Conservation (phyloP, 345 rosid genomes). For the Cardamine chenopodiifolia region DNA sequence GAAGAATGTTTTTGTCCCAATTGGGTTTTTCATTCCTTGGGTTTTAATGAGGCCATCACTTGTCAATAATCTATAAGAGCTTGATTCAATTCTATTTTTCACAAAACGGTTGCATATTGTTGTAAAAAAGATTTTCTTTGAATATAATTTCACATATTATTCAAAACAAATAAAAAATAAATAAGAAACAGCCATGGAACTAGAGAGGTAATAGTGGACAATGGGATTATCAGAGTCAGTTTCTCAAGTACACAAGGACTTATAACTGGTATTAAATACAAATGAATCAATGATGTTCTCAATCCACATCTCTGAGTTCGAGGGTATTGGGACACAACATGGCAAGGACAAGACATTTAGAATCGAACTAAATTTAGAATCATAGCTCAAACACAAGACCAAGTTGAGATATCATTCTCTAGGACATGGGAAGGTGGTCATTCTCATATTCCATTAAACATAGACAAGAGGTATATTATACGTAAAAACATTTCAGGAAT, state of each 20-base stretch:
- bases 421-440: constrained; percentile 48
- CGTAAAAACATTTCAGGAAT: constrained; percentile 63
- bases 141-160: no score
- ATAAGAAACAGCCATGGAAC: constrained; percentile 14
- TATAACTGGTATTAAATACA: constrained; percentile 57
- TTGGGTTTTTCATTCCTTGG: no score
- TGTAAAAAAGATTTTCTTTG: no score
- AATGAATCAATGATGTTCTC: constrained; percentile 63
- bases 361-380: constrained; percentile 47
- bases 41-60: no score
- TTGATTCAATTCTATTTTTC: no score
- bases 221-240: constrained; percentile 64
- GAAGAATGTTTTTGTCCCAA: no score
- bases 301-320: constrained; percentile 37
- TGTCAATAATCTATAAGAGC: no score
- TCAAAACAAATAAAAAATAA: constrained; percentile 1
- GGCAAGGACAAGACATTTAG: constrained; percentile 34
- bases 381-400: constrained; percentile 54
- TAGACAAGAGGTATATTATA: constrained; percentile 69
- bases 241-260: constrained; percentile 64
- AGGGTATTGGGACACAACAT: constrained; percentile 43
- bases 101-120: no score
- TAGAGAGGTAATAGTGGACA: constrained; percentile 60
- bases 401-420: constrained; percentile 62
- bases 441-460: constrained; percentile 52